Conservation (phyloP, 768 basidiomycete species). For the Sarcodon sp. region DNA sequence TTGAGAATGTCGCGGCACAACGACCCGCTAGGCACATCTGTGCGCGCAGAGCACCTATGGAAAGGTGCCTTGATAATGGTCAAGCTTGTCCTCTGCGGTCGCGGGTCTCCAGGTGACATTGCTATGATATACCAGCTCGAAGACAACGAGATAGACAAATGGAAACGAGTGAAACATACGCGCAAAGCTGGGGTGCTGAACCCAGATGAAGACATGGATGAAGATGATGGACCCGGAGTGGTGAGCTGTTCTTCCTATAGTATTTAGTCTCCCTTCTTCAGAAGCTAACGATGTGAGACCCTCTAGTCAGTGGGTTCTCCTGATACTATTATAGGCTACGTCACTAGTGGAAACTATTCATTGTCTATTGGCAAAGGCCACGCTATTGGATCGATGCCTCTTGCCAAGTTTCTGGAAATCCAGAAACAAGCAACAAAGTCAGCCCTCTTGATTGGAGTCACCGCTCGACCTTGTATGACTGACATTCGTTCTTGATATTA, state of each 20-base stretch:
- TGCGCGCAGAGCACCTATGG: constrained; percentile 32
- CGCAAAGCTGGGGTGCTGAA: constrained; percentile 5
- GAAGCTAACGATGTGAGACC: constrained; percentile 1
- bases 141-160: constrained; percentile 40
- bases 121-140: constrained; percentile 57
- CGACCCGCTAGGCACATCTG: constrained; percentile 18
- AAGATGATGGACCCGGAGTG: constrained; percentile 1
- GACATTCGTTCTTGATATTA: not conserved
- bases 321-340: constrained; percentile 57
- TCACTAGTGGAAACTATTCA: constrained; percentile 78
- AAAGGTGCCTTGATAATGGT: constrained; percentile 59
- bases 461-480: not conserved
- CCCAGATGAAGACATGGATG: constrained; percentile 18
- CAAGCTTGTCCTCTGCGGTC: constrained; percentile 39
- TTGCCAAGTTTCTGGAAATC: constrained; percentile 38
- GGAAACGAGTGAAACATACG: constrained; percentile 13
- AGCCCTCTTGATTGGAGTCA: not conserved
- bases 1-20: constrained; percentile 44
- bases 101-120: constrained; percentile 67
- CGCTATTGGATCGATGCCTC: constrained; percentile 62
- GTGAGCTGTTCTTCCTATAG: not conserved
- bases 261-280: not conserved
- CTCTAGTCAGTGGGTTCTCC: constrained; percentile 19
- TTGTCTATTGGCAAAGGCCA: constrained; percentile 66
- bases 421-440: constrained; percentile 34